Conservation (phyloP, 208 protist species). For the Trichomonas gallinae region DNA sequence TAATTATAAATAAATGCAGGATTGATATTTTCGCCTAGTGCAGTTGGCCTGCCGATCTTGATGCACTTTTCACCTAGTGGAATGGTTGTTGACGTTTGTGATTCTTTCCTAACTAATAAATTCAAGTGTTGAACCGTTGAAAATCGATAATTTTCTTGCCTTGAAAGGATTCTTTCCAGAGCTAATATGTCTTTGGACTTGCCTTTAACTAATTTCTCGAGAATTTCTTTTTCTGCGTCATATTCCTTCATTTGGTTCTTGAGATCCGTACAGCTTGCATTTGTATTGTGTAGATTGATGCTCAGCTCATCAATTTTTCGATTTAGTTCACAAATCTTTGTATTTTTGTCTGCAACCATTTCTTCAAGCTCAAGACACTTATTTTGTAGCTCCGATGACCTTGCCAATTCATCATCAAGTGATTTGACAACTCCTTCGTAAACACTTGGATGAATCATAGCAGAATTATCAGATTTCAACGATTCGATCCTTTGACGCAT, state of each 20-base stretch:
- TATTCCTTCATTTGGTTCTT: neutral
- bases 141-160: neutral
- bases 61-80: neutral
- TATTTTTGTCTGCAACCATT: neutral
- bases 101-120: neutral
- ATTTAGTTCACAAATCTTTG: neutral
- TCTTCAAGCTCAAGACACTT: neutral
- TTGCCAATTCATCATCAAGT: neutral
- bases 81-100: neutral
- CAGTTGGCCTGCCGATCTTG: neutral
- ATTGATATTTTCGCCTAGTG: neutral
- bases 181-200: neutral
- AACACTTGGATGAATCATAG: neutral
- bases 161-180: neutral
- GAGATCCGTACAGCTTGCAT: neutral
- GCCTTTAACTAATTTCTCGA: neutral
- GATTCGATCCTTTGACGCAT: neutral
- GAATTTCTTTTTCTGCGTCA: neutral
- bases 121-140: neutral
- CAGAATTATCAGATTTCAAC: neutral
- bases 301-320: neutral
- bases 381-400: neutral
- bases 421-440: neutral
- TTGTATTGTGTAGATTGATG: neutral
- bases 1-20: neutral